Conservation (phyloP, 2,329 filamentous ascomycete genomes). For the Xylaria sp. region DNA sequence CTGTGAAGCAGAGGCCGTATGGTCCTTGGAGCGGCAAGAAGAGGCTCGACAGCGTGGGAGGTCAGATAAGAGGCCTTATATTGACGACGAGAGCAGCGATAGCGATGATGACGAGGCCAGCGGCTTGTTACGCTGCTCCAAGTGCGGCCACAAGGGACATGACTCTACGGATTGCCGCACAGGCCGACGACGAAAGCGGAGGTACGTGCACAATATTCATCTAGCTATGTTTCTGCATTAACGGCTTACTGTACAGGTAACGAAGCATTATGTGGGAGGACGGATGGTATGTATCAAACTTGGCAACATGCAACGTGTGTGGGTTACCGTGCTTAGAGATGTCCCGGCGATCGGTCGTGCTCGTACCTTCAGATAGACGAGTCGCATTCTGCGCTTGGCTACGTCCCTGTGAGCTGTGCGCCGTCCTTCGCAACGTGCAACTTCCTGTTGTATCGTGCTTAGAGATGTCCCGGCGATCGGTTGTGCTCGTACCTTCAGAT, state of each 20-base stretch:
- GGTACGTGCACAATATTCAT: neutral
- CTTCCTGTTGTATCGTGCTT: neutral
- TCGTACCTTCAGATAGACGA: neutral
- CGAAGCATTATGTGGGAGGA: neutral
- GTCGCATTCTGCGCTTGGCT: neutral
- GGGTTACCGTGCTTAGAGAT: neutral
- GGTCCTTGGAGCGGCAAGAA: neutral
- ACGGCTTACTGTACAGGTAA: neutral
- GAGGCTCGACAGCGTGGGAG: neutral
- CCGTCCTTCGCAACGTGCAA: neutral
- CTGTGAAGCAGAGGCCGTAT: neutral
- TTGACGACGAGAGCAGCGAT: too few species aligned
- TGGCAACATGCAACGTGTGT: neutral
- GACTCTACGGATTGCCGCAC: neutral
- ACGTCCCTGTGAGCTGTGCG: neutral
- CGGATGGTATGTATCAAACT: neutral
- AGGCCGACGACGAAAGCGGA: neutral
- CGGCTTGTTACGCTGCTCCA: neutral
- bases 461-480: neutral
- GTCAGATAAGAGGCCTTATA: neutral
- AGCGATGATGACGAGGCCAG: neutral
- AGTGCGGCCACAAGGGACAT: neutral
- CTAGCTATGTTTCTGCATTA: neutral
- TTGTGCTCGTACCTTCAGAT: neutral
- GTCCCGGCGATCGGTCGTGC: neutral